phyloP scores from a whole-genome alignment of 2,329 filamentous ascomycete species.

The Teratosphaeria epicoccoides region DNA sequence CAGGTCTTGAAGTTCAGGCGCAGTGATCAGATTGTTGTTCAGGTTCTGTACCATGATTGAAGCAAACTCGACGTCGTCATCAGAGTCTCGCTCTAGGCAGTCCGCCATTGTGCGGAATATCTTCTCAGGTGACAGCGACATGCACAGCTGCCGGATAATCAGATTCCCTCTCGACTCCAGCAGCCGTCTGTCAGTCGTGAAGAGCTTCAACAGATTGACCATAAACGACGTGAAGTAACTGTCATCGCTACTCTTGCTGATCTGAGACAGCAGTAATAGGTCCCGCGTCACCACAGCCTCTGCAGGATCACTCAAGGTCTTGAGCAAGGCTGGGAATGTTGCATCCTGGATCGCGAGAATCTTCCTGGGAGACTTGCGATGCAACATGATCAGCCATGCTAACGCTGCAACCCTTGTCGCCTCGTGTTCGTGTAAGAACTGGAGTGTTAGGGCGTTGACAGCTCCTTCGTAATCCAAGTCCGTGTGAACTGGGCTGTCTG shows the following conservation, averaged over 20 bases:
- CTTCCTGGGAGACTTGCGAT: conserved; percentile 86
- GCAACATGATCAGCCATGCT: conserved; percentile 95
- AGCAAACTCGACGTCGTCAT: conserved; percentile 88
- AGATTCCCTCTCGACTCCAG: conserved; percentile 89
- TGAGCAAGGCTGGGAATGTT: conserved; percentile 89
- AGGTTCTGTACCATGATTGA: conserved; percentile 99
- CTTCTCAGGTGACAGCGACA: conserved; percentile 83
- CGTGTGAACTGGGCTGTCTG: conserved; percentile 41
- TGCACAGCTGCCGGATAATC: conserved; percentile 89
- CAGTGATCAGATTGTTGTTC: conserved; percentile 98
- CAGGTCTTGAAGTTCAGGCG: conserved; percentile 82
- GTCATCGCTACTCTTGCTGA: conserved; percentile 91
- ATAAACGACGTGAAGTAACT: conserved; percentile 98
- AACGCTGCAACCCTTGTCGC: conserved; percentile 86
- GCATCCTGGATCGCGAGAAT: conserved; percentile 87
- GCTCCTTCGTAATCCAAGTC: conserved; percentile 95
- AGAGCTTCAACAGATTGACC: conserved; percentile 89
- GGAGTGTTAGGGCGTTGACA: conserved; percentile 80
- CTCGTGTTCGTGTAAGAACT: conserved; percentile 95
- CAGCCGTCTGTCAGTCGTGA: conserved; percentile 84
- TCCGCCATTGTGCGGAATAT: conserved; percentile 95
- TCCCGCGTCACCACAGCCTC: conserved; percentile 95
- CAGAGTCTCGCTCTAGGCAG: conserved; percentile 81
- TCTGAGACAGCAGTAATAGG: conserved; percentile 84
- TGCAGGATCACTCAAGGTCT: conserved; percentile 89